Conservation (phyloP, 1,284 basidiomycete species). For the Fomitopsis palustris region DNA sequence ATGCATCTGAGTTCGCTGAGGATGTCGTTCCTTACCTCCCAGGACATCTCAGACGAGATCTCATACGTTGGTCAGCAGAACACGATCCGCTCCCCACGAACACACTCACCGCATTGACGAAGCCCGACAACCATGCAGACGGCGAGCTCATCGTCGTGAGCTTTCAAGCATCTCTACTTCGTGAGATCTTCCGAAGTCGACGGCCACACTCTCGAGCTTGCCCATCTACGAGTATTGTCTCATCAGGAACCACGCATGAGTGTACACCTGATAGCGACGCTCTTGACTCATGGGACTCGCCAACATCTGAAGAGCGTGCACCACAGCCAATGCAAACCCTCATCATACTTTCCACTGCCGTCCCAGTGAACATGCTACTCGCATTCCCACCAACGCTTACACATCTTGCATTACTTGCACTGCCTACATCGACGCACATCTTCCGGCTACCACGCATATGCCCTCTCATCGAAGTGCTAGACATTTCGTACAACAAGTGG, state of each 20-base stretch:
- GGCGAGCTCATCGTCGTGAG: conserved; percentile 64
- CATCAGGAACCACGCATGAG: neutral
- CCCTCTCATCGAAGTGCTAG: conserved; percentile 57
- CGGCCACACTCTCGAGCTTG: conserved; percentile 20
- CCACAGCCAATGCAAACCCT: conserved; percentile 27
- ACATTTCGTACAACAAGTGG: conserved; percentile 69
- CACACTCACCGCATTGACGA: conserved; percentile 46
- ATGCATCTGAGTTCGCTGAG: conserved; percentile 28
- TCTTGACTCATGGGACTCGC: conserved; percentile 23
- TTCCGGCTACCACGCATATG: conserved; percentile 56
- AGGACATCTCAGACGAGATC: conserved; percentile 48
- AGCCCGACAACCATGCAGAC: conserved; percentile 46
- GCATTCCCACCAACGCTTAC: conserved; percentile 57
- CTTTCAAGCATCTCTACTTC: conserved; percentile 41
- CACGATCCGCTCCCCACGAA: conserved; percentile 47
- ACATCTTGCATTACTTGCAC: conserved; percentile 49
- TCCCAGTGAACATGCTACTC: conserved; percentile 36
- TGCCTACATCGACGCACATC: conserved; percentile 41
- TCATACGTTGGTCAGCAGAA: conserved; percentile 54
- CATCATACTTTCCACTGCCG: conserved; percentile 28
- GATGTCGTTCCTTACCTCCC: conserved; percentile 50
- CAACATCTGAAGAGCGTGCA: conserved; percentile 10
- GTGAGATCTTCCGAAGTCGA: conserved; percentile 36
- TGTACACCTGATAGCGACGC: conserved; percentile 4
- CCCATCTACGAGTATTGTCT: neutral